Evolutionary conservation across 768 basidiomycete genomes (phyloP), one percentile per base, ranked within the genome.

Genomic region (Amanita rimosa): DNA sequence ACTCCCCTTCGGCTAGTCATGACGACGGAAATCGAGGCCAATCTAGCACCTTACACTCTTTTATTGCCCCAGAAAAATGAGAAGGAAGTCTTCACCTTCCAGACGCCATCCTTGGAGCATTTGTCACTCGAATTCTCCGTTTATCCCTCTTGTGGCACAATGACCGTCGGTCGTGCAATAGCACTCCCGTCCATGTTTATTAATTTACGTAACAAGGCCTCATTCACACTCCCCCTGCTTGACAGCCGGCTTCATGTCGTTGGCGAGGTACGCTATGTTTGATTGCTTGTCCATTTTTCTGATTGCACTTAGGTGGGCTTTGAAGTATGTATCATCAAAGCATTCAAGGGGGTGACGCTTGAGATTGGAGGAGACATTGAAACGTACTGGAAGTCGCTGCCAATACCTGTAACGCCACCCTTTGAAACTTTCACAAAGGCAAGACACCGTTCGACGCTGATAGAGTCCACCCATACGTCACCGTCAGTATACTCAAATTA

Each of bases 351-450:
- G 2, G 90, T 92, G 43, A 91, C 91, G 50, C 74, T 98, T 10
- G 90, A 94, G 66, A 85, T 97, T 48, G 94, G 93, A 19, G 95
- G 96, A 21, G 82, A 88, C 45, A 78, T 98, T 24, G 94, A 98
- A 67, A 99, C 95, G 0, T 99, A 99, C 63, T 99, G 96, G 96
- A 98, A 97, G 67, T 94, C 93, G 2, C 79, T 83, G 16, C 70
- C 70, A 26, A 66, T 68, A 39, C 63, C 73, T 14, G 70, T 76
- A 3, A 68, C 68, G 16, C 70, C 77, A 11, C 61, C 71, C 29
- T 61, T 60, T 10, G 65, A 60, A 54, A 67, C 59, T 39, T 63
- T 62, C 46, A 64, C 69, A 37, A 67, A 65, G 21, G 62, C 64
- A 52, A 61, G 64, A 34, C 70, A 68, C 40, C 67, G 68, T 38